A percentile compares a stretch with the other conserved stretches of the same genome.
phyloP scores from a whole-genome alignment of 2,329 filamentous ascomycete genomes.

The Claviceps capensis region DNA sequence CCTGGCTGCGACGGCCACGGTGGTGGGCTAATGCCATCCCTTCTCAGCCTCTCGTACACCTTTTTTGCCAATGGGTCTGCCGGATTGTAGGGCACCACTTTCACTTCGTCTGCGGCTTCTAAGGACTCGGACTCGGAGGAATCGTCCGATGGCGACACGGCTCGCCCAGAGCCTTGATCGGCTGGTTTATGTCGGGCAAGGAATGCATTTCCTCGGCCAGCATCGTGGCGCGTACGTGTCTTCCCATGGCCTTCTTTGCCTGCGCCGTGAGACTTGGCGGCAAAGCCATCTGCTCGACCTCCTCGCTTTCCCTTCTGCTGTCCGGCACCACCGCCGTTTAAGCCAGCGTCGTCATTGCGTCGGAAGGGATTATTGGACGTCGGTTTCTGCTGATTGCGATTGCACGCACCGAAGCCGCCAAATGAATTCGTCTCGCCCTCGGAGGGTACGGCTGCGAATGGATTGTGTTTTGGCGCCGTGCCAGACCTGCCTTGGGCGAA shows the following conservation, averaged over 20 bases:
- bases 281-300: conserved; percentile 12
- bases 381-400: conserved; percentile 15
- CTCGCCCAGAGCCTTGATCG: conserved; percentile 10
- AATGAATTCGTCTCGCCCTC: conserved; percentile 11
- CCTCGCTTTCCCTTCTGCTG: conserved; percentile 9
- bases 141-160: conserved; percentile 13
- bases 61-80: conserved; percentile 31
- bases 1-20: conserved; percentile 42
- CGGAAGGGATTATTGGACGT: conserved; percentile 16
- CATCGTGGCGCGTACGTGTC: neutral
- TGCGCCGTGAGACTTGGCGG: conserved; percentile 4
- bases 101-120: conserved; percentile 6
- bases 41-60: conserved; percentile 38
- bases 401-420: conserved; percentile 17
- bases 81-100: conserved; percentile 10
- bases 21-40: conserved; percentile 40
- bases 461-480: conserved; percentile 21
- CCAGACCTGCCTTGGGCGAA: conserved; percentile 22
- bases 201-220: conserved; percentile 3
- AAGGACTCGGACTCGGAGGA: conserved; percentile 11
- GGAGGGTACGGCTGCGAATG: conserved; percentile 16
- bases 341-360: conserved; percentile 13
- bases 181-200: neutral
- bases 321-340: conserved; percentile 13
- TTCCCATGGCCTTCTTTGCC: conserved; percentile 6